phyloP scores from a whole-genome alignment of 805 yeast genomes.

The Candida nonsorbophila region DNA sequence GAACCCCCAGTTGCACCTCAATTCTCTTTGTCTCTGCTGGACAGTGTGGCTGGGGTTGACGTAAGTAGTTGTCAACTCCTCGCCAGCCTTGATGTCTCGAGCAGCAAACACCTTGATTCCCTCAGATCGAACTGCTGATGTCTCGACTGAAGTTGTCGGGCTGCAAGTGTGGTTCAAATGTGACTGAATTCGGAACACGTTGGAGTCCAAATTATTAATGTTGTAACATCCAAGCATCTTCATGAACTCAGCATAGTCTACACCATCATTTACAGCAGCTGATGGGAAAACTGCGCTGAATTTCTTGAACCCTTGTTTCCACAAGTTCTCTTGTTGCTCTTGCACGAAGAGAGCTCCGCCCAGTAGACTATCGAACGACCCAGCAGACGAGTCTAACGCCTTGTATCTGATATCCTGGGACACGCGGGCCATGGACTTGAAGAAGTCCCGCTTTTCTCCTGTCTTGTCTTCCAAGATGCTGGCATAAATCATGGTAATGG shows the following conservation, averaged over 20 bases:
- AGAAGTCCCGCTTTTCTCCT: slow-evolving; percentile 37
- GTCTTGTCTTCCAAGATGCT: slow-evolving; percentile 37
- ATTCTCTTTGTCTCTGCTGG: slow-evolving; percentile 56
- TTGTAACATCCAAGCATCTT: slow-evolving; percentile 66
- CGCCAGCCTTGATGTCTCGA: slow-evolving; percentile 53
- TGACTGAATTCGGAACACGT: slow-evolving; percentile 56
- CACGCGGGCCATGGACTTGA: slow-evolving; percentile 61
- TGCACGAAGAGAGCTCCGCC: slow-evolving; percentile 51
- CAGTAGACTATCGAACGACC: slow-evolving; percentile 46
- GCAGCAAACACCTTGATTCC: slow-evolving; percentile 60
- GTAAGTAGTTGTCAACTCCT: slow-evolving; percentile 65
- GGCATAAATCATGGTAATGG: slow-evolving; percentile 55
- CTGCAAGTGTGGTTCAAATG: slow-evolving; percentile 75
- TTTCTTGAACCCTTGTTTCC: slow-evolving; percentile 53
- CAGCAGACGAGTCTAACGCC: slow-evolving; percentile 52
- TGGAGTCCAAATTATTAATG: slow-evolving; percentile 65
- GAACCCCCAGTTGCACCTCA: slow-evolving; percentile 79
- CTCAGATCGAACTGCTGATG: slow-evolving; percentile 36
- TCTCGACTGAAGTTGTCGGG: slow-evolving; percentile 58
- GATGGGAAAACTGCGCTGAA: slow-evolving; percentile 47
- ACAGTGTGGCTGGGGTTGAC: slow-evolving; percentile 62
- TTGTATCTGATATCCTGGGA: slow-evolving; percentile 61
- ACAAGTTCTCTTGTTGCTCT: slow-evolving; percentile 52
- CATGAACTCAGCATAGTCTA: slow-evolving; percentile 51
- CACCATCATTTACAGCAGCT: slow-evolving; percentile 11